Evolutionary conservation across 1,284 basidiomycete genomes (phyloP), one percentile per base, ranked within the genome.

Genomic region (Rhodotorula sp.): DNA sequence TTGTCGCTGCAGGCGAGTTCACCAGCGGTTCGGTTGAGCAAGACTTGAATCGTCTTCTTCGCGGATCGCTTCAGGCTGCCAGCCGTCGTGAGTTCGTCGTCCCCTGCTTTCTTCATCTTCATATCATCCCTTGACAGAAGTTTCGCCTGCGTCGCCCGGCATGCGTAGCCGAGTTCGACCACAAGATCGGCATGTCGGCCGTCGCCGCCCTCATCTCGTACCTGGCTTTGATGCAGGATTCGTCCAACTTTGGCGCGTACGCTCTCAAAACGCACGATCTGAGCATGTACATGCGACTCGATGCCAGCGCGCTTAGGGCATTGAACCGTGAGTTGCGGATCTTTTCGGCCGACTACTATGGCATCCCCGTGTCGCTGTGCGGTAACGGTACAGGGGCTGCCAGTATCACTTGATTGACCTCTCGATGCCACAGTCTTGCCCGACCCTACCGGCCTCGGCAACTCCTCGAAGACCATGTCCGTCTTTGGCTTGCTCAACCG

Each of bases 231-330:
- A 84, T 94, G n/a, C 83, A 87, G 20, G 92, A 97, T 77, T 81
- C 88, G 9, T 84, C 87, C 11, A 93, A 96, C 78, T 88, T 91
- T 76, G 89, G 88, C 58, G 86, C 88, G 74, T 99, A 89, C 82
- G 86, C 85, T 15, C 84, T 99, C 16, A 85, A 86, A 59, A 90
- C 89, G 0, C 94, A 99, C 79, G 94, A 99, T 78, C 84, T 99
- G 1, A 87, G 89, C 1, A 94, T 94, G 78, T 99, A 89, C 80
- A 96, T 99, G 90, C 90, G 89, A 68, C 86, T 99, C 20, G 96
- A 99, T 80, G 92, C 93, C 1, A 95, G 93, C 71, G 96, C 96
- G 0, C 83, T 99, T 26, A 87, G 91, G 46, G 95, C 96, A 0
- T 83, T 99, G 46, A 93, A 92, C 77, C 83, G 98, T 20, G 53